Evolutionary conservation across 371 early-diverging fungal species (phyloP), one percentile per base, ranked within the genome.

Genomic region (Apophysomyces ossiformis): DNA sequence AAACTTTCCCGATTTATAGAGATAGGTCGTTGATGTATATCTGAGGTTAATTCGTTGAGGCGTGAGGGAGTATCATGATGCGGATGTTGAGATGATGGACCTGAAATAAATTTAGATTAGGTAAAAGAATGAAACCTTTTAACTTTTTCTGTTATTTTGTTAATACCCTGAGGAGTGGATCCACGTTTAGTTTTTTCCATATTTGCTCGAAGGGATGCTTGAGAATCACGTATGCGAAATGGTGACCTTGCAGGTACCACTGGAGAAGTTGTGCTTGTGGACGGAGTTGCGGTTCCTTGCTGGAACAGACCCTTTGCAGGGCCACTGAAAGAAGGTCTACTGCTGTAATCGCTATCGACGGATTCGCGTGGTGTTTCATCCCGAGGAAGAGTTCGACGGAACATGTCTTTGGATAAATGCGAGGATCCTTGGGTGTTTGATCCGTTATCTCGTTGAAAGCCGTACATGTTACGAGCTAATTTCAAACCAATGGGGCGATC

Each of bases 171-270:
- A 50, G 21, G 54, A 18, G n/a, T 50, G 7, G 54, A 50, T 21
- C 54, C 54, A 18, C 54, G 54, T 26, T n/a, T 18, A 26, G 54
- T 18, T 21, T 50, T 50, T 5, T 50, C 54, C 54, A 50, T 21
- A 21, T 50, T 50, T 7, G 54, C 54, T 21, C 54, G 54, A 50
- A 44, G 58, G 1, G 75, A 75, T 11, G 63, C 54, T 60, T 76
- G 77, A 0, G 81, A 81, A 41, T 81, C 74, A 46, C 71, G 62
- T 21, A 74, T 70, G 21, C 74, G 71, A 64, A 68, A 71, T 15
- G 81, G 81, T 4, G 81, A 81, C 50, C 81, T 60, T 21, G 76
- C 66, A 11, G 78, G 78, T 54, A 81, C 45, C 1, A 76, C 71
- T 9, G 81, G 81, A 46, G 78, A 71, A 7, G 45, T 26, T 12